Evolutionary conservation across 83 land plant species (phyloP).

Genomic region (Larix sibirica): DNA sequence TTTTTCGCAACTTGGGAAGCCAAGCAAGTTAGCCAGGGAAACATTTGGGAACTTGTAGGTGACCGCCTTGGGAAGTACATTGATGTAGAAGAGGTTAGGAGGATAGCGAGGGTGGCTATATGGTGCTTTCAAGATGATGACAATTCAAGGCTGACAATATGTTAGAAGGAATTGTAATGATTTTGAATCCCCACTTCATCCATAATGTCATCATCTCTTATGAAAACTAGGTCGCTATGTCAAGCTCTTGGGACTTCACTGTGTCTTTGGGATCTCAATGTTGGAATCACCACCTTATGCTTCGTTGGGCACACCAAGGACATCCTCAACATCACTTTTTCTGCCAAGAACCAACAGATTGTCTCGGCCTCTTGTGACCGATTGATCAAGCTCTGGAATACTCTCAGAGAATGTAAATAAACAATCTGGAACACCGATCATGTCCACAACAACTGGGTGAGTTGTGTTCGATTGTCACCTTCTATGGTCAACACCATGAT

Average conservation of each 20-base stretch:
- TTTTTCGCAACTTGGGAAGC: constrained; percentile 70
- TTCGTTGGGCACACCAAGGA: constrained; percentile 49
- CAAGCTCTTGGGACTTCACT: constrained; percentile 44
- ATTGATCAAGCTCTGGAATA: constrained; percentile 49
- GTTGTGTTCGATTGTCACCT: constrained; percentile 47
- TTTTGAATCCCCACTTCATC: constrained; percentile 30
- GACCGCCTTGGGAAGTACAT: constrained; percentile 25
- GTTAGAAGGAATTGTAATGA: too few species aligned
- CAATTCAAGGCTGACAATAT: too few species aligned
- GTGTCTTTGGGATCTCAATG: constrained; percentile 43
- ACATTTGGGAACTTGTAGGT: constrained; percentile 40
- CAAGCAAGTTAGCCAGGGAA: constrained; percentile 42
- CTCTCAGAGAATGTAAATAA: constrained; percentile 52
- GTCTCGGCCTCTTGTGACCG: constrained; percentile 45
- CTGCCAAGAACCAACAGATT: constrained; percentile 43
- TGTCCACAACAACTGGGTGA: constrained; percentile 42
- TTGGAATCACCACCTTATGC: constrained; percentile 37
- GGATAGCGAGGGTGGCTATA: constrained; percentile 43
- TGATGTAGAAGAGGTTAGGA: constrained; percentile 34
- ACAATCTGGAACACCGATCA: constrained; percentile 39
- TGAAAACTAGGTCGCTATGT: constrained; percentile 47
- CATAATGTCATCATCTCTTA: constrained; percentile 49
- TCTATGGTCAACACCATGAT: constrained; percentile 2
- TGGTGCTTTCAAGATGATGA: too few species aligned
- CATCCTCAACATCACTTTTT: constrained; percentile 37